Percentiles rank a stretch among this genome's conserved stretches.
Conservation (phyloP, 2,329 filamentous ascomycete genomes). For the Calonectria fujianensis region DNA sequence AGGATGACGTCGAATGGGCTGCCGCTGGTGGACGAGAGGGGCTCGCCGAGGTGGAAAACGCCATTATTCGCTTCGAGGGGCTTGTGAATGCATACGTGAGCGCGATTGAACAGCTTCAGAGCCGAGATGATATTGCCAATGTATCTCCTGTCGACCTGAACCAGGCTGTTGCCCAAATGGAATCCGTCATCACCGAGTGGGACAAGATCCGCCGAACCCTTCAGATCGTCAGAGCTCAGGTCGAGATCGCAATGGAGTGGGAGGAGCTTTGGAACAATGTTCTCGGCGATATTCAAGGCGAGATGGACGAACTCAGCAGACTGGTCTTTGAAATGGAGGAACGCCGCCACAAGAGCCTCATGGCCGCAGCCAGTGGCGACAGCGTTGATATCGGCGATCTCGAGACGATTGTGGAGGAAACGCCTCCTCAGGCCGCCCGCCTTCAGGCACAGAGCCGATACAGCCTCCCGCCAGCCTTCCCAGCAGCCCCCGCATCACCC, state of each 20-base stretch:
- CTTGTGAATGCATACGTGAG: conserved; percentile 94
- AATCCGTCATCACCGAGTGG: conserved; percentile 90
- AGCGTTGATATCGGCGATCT: conserved; percentile 89
- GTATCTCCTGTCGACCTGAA: conserved; percentile 84
- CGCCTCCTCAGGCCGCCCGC: conserved; percentile 74
- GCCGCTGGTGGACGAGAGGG: conserved; percentile 90
- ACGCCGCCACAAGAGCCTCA: conserved; percentile 86
- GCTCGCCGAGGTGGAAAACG: conserved; percentile 81
- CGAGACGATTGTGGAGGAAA: conserved; percentile 94
- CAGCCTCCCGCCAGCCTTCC: conserved; percentile 79
- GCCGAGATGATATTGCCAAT: conserved; percentile 82
- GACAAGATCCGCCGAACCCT: conserved; percentile 85
- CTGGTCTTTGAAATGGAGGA: conserved; percentile 99
- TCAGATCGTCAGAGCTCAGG: conserved; percentile 88
- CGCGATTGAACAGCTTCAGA: conserved; percentile 94
- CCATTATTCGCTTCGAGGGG: conserved; percentile 89
- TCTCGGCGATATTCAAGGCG: conserved; percentile 92
- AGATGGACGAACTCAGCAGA: conserved; percentile 85
- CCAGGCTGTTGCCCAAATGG: conserved; percentile 90
- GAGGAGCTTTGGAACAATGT: conserved; percentile 97
- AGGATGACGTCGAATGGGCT: conserved; percentile 98
- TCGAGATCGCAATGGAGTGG: conserved; percentile 99
- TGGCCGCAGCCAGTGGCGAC: conserved; percentile 77
- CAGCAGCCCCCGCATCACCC: conserved; percentile 78
- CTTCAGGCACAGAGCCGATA: conserved; percentile 78